Evolutionary conservation across 2,329 filamentous ascomycete species (phyloP), one percentile per base, ranked within the genome.

Genomic region (Beauveria sp.): DNA sequence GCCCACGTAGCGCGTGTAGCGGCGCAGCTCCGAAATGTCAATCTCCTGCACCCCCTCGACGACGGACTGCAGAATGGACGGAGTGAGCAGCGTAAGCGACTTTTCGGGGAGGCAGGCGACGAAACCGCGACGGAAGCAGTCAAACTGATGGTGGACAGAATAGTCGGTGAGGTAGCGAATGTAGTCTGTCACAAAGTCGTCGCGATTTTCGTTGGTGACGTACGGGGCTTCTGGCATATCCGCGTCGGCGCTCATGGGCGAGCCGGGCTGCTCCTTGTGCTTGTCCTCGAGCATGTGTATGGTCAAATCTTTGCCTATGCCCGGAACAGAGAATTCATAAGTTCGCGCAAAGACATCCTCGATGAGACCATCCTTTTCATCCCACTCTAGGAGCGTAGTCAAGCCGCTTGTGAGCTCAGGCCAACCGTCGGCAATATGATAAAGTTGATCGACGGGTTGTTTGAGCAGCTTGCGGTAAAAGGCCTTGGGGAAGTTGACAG

Each of bases 341-440:
- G 91, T 93, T 61, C 91, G 83, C 62, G 87, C 82, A 72, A 96
- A 96, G 1, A 96, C 73, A 66, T 96, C 91, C 64, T 88, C 88
- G 1, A 96, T 89, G 24, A 88, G 80, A 0, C 91, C 91, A 57
- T 95, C 79, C 48, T 79, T 80, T 67, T 88, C 88, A 52, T 88
- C 82, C 91, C 91, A 97, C 50, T 88, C 82, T 2, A 93, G 77
- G 1, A 98, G 77, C 3, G 82, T 80, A 5, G 85, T 86, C 18
- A 99, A 80, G 0, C 91, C 89, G 66, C 82, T 91, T 1, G 87
- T 85, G 3, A 96, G 80, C 18, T 88, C 87, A 1, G 91, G 90
- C 93, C 93, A 98, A 4, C 91, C 92, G 68, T 97, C 93, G 3
- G 82, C 79, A 64, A 98, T 91, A 70, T 93, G 87, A 52, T 91